Base-by-base conservation (phyloP, 257 asterid genomes). In the Nicotiana tomentosiformis region DNA sequence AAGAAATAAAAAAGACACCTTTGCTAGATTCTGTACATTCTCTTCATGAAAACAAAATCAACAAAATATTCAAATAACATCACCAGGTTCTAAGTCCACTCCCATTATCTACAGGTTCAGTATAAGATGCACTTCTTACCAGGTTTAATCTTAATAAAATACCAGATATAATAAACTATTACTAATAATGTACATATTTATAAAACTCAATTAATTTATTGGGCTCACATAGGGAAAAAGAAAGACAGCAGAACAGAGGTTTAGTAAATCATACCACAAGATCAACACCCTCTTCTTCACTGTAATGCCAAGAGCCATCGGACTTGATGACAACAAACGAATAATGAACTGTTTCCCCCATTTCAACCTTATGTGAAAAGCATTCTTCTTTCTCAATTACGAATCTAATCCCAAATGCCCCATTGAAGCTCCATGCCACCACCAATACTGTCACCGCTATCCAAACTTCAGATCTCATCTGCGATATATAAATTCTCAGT, bases 321-420 rank as follows among this genome's bases (percentile, higher is more conserved):
- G 97, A 85, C 87, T 94, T 95, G 58, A 95, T 95, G 85, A 95
- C 98, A 86, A 95, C 99, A 85, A 95, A 94, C 3, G 99, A 94
- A 77, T 88, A 91, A 90, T 92, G 98, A 78, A 95, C 97, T 0
- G 96, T 94, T 56, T 93, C 89, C 26, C 99, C 99, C 87, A 93
- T 88, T 72, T 93, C 97, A 83, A 93, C 99, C 89, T 95, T 95
- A 82, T 95, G 98, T 66, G 99, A 91, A 88, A 95, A 83, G 86
- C 99, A 95, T 86, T 95, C 99, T 77, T 94, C 97, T 89, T 95
- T 92, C 77, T 95, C 99, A 67, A 95, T 93, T 58, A 92, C 95
- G 67, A 95, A 90, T 88, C 99, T 93, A 84, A 95, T 95, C 81
- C 96, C 99, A 43, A 82, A 81, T 77, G 86, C 89, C 74, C 95